Evolutionary conservation across 306 rosid species (phyloP), one percentile per base, ranked within the genome.

Genomic region (Vigna radiata): DNA sequence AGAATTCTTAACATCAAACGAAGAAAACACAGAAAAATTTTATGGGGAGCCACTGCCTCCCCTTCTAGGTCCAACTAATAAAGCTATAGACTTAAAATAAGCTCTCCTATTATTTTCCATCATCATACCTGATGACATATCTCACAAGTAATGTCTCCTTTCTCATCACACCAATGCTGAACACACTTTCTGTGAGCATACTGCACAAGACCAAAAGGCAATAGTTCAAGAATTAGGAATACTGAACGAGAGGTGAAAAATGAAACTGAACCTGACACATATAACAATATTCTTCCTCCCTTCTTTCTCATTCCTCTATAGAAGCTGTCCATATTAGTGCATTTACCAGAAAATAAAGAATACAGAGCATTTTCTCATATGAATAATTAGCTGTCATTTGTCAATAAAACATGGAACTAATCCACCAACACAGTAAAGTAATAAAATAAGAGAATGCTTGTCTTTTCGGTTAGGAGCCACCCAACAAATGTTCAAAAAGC

Each of bases 81-180:
- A 48, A 73, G 50, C 75, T 19, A 73, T 37, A 36, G 5, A 65
- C 61, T 41, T 41, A 16, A 50, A 50, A 44, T n/a, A 73, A 74
- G 27, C 36, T 49, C 29, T 70, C 61, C 11, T 12, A 25, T 53
- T 18, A 41, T 37, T 25, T 60, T 16, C 33, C 43, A 67, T 16
- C 8, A 8, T 50, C 47, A 72, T 65, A 48, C 98, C 98, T 92
- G 93, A 86, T 94, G 97, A 65, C 98, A 94, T 61, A 94, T 94
- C 85, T 92, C 97, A 77, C 98, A 94, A 83, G 82, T 92, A 65
- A 83, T 90, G 86, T 94, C 98, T 55, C 98, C 98, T 88, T 94
- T 94, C 88, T 94, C 98, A 79, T 94, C 83, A 83, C 98, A 94
- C 98, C 98, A 94, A 81, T 88, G 95, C 87, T 94, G 98, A 63